Conservation (phyloP, 345 rosid species). For the Rhodamnia argentea region DNA sequence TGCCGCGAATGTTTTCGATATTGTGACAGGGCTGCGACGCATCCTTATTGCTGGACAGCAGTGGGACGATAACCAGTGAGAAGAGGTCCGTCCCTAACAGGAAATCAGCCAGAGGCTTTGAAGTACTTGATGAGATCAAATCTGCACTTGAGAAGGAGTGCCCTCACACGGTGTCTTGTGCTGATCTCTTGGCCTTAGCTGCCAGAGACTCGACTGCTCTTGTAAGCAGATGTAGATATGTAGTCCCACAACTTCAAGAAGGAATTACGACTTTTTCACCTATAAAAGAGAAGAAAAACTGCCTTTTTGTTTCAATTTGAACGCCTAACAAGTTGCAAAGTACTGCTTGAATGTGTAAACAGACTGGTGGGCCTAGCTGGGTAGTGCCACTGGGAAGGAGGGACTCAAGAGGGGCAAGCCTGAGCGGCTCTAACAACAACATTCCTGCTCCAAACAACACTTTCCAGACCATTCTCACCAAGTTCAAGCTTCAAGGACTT, state of each 20-base stretch:
- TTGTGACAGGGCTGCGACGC: conserved; percentile 80
- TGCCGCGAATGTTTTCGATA: background rate
- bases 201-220: conserved; percentile 93
- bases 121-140: conserved; percentile 74
- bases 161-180: conserved; percentile 76
- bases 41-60: conserved; percentile 63
- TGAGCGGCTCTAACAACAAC: conserved; percentile 68
- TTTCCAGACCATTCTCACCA: conserved; percentile 53
- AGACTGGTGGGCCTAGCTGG: conserved; percentile 87
- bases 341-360: background rate
- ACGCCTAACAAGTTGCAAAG: background rate
- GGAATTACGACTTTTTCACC: background rate
- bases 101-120: conserved; percentile 73
- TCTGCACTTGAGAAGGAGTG: conserved; percentile 66
- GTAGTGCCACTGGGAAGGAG: conserved; percentile 81
- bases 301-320: background rate
- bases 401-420: conserved; percentile 64
- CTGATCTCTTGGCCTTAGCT: conserved; percentile 64
- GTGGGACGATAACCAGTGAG: conserved; percentile 50
- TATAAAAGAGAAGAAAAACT: background rate
- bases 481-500: conserved; percentile 60
- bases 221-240: conserved; percentile 21
- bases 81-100: conserved; percentile 70
- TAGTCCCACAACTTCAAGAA: background rate
- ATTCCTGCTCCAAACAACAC: conserved; percentile 71